These are phyloP conservation scores for Ogataea saltuana DNA, from an alignment of 805 yeast species.

Conservation along the genomic window DNA sequence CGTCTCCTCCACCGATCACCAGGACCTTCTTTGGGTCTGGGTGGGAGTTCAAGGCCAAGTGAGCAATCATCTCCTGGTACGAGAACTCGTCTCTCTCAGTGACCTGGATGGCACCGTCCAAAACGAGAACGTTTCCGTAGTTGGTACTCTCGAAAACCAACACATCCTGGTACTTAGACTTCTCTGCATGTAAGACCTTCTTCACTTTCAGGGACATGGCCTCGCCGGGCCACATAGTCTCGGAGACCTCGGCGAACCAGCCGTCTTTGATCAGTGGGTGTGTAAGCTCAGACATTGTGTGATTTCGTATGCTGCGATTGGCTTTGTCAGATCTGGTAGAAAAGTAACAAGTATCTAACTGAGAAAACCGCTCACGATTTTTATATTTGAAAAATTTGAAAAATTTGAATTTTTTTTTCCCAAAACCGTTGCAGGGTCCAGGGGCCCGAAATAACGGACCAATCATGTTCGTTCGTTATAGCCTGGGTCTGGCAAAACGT, in stretches of 20 bases:
- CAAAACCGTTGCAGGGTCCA: too few relatives aligned
- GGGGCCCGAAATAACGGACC: too few relatives aligned
- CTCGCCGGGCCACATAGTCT: conserved; percentile 99
- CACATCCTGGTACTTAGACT: conserved; percentile 90
- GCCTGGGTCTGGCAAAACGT: too few relatives aligned
- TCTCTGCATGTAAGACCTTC: conserved; percentile 78
- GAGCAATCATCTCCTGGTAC: conserved; percentile 98
- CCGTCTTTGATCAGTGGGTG: conserved; percentile 74
- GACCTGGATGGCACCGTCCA: conserved; percentile 93
- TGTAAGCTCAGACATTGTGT: conserved; percentile 39
- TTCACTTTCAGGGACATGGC: conserved; percentile 92
- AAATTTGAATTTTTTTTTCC: too few relatives aligned
- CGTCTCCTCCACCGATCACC: conserved; percentile 99
- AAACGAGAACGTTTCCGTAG: conserved; percentile 92
- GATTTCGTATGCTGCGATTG: neutral
- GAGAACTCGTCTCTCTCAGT: conserved; percentile 97
- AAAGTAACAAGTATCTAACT: too few relatives aligned
- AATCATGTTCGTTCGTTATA: too few relatives aligned
- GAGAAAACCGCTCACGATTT: too few relatives aligned
- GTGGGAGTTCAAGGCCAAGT: conserved; percentile 88
- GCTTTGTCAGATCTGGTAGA: neutral
- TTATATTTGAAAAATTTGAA: neutral
- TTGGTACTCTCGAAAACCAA: conserved; percentile 89
- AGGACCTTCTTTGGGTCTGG: conserved; percentile 91
- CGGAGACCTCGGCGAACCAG: conserved; percentile 95